Conservation (phyloP, 2,329 filamentous ascomycete species). For the Fusarium transvaalense region DNA sequence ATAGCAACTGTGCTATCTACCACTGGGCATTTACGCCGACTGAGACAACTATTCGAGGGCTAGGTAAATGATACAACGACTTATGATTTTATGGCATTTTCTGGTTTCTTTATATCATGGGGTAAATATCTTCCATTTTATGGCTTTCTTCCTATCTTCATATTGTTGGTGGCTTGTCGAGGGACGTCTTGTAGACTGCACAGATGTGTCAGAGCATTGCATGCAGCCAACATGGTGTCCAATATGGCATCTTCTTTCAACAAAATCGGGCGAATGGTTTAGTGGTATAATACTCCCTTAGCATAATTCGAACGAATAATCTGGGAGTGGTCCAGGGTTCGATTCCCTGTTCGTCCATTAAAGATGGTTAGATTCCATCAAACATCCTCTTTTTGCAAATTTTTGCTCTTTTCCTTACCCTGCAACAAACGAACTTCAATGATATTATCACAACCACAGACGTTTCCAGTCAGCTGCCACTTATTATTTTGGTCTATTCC, state of each 20-base stretch:
- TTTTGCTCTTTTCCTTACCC: background rate
- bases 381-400: constrained; percentile 31
- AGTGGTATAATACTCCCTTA: constrained; percentile 53
- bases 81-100: background rate
- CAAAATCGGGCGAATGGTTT: constrained; percentile 49
- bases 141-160: background rate
- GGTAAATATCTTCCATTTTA: background rate
- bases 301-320: constrained; percentile 41
- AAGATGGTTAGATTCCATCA: constrained; percentile 40
- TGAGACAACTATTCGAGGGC: constrained; percentile 28
- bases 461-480: background rate
- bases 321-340: constrained; percentile 51
- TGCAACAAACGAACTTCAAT: background rate
- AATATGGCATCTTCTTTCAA: rapidly evolving
- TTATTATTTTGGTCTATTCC: background rate
- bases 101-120: background rate
- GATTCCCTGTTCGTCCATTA: constrained; percentile 51
- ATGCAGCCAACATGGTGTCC: background rate
- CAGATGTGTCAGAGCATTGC: background rate
- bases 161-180: too few relatives aligned
- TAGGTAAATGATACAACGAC: background rate
- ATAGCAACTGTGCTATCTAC: constrained; percentile 25
- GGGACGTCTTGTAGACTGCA: too few relatives aligned
- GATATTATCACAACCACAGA: background rate
- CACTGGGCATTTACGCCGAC: constrained; percentile 28